Conservation (phyloP, 306 rosid genomes). For the Neltuma alba region DNA sequence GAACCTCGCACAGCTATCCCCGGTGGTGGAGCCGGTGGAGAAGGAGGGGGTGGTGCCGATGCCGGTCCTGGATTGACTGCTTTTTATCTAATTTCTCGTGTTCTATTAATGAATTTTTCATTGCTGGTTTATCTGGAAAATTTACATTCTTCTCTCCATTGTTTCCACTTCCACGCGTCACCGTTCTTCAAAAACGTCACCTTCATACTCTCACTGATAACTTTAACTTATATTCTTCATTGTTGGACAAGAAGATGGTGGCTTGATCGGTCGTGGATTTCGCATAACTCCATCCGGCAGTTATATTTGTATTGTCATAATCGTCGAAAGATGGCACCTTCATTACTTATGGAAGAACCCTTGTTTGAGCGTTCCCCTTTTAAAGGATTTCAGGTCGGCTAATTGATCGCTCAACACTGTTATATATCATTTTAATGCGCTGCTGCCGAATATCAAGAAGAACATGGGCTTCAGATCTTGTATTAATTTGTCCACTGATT, state of each 20-base stretch:
- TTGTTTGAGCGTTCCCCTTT: constrained; percentile 3
- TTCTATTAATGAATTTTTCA: background rate
- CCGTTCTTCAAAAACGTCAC: background rate
- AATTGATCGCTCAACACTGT: background rate
- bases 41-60: background rate
- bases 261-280: background rate
- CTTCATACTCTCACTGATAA: background rate
- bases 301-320: background rate
- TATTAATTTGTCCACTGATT: background rate
- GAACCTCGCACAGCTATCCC: constrained; percentile 15
- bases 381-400: constrained; percentile 31
- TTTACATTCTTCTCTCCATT: background rate
- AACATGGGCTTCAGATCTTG: background rate
- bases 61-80: background rate
- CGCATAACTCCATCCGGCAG: background rate
- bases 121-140: background rate
- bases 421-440: background rate
- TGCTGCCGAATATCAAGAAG: background rate
- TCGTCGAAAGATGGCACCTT: constrained; percentile 22
- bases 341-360: constrained; percentile 5
- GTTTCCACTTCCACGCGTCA: background rate
- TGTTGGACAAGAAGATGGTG: background rate
- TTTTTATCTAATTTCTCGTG: background rate
- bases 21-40: background rate
- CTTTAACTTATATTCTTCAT: background rate